Percentiles rank a stretch among this genome's conserved stretches.
Conservation (phyloP, 1,284 basidiomycete species). For the Vanrija sp. region DNA sequence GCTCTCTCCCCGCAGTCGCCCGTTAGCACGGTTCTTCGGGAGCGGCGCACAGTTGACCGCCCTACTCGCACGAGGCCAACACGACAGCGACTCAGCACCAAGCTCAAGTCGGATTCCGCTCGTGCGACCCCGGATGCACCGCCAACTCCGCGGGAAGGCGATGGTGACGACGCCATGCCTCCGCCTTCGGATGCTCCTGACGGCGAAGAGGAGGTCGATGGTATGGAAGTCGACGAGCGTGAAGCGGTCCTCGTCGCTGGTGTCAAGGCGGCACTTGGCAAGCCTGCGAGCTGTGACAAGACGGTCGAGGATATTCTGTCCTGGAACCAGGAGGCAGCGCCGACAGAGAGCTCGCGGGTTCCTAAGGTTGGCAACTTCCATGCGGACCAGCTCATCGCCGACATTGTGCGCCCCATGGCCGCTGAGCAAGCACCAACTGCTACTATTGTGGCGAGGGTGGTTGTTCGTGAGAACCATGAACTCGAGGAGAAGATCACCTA, state of each 20-base stretch:
- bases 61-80: conserved; percentile 9
- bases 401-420: conserved; percentile 14
- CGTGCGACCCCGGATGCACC: too few species aligned
- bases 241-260: conserved; percentile 15
- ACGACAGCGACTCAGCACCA: background rate
- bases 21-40: background rate
- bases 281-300: background rate
- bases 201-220: conserved; percentile 7
- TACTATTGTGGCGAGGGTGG: conserved; percentile 11
- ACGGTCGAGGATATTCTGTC: conserved; percentile 23
- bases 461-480: conserved; percentile 47
- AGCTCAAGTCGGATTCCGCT: too few species aligned
- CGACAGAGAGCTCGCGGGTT: conserved; percentile 15
- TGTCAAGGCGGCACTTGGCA: conserved; percentile 16
- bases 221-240: conserved; percentile 8
- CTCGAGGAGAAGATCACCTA: conserved; percentile 57
- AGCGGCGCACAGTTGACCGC: background rate
- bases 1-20: too few species aligned
- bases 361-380: conserved; percentile 5
- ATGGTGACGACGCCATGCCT: too few species aligned
- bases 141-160: too few species aligned
- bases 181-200: too few species aligned
- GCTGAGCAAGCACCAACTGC: conserved; percentile 13
- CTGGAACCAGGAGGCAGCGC: conserved; percentile 30
- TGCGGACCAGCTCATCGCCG: conserved; percentile 11